phyloP scores from a whole-genome alignment of 2,329 filamentous ascomycete species.

The Coniochaeta prunicola region DNA sequence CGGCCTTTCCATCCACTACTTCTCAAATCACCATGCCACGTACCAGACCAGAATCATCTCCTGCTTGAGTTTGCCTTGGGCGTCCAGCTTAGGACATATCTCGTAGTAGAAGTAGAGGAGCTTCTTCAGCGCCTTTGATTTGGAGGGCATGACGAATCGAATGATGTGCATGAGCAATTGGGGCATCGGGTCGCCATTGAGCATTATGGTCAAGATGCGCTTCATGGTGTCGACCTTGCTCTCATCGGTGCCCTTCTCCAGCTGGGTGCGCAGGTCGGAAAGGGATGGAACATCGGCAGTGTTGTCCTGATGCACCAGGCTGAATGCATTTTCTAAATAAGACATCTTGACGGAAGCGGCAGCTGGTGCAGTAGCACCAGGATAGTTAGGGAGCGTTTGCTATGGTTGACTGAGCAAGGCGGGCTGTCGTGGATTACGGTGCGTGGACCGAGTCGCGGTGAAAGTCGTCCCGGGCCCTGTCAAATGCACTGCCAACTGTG shows the following conservation, averaged over 20 bases:
- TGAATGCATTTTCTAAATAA: conserved; percentile 93
- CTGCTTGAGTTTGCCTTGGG: conserved; percentile 91
- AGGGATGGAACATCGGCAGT: conserved; percentile 82
- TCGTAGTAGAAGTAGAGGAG: conserved; percentile 99
- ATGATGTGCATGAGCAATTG: conserved; percentile 99
- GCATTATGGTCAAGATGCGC: conserved; percentile 92
- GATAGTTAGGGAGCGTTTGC: conserved; percentile 1
- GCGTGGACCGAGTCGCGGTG: background rate
- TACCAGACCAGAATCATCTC: conserved; percentile 99
- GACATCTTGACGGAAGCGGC: conserved; percentile 61
- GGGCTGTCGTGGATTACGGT: background rate
- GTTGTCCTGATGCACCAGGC: conserved; percentile 96
- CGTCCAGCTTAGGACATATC: conserved; percentile 93
- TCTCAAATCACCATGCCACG: background rate
- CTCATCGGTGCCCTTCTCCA: conserved; percentile 92
- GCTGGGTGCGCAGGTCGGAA: conserved; percentile 84
- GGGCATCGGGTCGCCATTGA: conserved; percentile 95
- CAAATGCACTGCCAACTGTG: background rate
- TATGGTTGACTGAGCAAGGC: conserved; percentile 1
- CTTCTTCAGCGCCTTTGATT: conserved; percentile 95
- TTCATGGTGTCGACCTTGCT: conserved; percentile 94
- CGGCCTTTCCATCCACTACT: background rate
- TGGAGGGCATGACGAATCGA: conserved; percentile 98
- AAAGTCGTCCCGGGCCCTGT: background rate
- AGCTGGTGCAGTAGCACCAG: conserved; percentile 9